Conservation (phyloP, 78 protist species). For the Chrysochromulina parva region DNA sequence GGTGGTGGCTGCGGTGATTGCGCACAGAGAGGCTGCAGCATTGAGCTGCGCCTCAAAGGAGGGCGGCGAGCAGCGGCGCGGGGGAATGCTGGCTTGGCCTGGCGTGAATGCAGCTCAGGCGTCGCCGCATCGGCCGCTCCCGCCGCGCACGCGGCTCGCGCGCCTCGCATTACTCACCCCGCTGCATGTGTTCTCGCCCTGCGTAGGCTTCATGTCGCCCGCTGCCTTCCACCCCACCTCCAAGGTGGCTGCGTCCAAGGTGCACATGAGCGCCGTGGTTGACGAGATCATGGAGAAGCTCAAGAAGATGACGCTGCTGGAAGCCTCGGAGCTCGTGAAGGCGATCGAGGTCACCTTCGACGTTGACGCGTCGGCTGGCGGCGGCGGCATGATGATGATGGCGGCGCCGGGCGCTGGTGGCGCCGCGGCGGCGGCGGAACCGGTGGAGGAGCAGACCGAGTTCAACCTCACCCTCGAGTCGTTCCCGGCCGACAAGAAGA, state of each 20-base stretch:
- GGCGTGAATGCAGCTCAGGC: too few relatives aligned
- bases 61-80: too few relatives aligned
- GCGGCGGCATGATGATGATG: slow-evolving; percentile 37
- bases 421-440: background rate
- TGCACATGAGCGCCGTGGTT: background rate
- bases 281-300: slow-evolving; percentile 33
- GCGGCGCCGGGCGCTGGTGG: slow-evolving; percentile 18
- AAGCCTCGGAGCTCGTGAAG: slow-evolving; percentile 45
- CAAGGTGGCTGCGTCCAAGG: background rate
- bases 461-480: slow-evolving; percentile 37
- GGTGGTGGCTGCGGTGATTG: too few relatives aligned
- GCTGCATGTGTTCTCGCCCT: background rate
- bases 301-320: slow-evolving; percentile 38
- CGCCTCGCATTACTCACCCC: too few relatives aligned
- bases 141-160: too few relatives aligned
- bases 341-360: slow-evolving; percentile 42
- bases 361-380: slow-evolving; percentile 37
- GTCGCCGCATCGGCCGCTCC: too few relatives aligned
- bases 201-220: background rate
- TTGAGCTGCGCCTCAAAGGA: too few relatives aligned
- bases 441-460: slow-evolving; percentile 34
- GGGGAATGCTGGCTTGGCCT: too few relatives aligned
- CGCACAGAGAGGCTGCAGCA: too few relatives aligned
- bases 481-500: slow-evolving; percentile 35
- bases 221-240: background rate